Conservation (phyloP, 2,329 filamentous ascomycete species). For the Juglanconis sp. region DNA sequence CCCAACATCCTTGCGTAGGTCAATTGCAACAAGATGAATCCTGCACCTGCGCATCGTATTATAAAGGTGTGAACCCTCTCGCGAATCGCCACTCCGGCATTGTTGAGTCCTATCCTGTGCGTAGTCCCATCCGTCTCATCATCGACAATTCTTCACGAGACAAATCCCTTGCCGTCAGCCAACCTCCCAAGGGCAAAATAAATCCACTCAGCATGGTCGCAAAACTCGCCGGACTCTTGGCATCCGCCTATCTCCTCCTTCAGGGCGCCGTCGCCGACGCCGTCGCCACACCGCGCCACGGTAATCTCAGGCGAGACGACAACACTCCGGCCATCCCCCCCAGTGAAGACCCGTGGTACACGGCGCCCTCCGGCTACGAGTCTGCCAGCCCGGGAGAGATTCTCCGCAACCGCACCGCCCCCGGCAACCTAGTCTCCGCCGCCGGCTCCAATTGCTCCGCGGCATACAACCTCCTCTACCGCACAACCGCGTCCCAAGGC, state of each 20-base stretch:
- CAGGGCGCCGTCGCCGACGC: neutral
- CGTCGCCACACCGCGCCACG: neutral
- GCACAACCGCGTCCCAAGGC: conserved; percentile 30
- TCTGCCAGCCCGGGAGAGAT: neutral
- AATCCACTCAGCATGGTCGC: neutral
- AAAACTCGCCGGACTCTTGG: neutral
- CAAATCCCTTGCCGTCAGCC: neutral
- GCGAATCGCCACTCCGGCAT: neutral
- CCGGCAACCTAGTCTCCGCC: neutral
- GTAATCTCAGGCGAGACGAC: neutral
- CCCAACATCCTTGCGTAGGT: neutral
- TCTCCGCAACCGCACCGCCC: conserved; percentile 11
- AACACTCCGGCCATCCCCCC: conserved; percentile 1
- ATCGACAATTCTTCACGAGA: neutral
- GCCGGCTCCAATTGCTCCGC: conserved; percentile 9
- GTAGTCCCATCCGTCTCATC: neutral
- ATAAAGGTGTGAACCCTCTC: neutral
- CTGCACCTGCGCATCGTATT: neutral
- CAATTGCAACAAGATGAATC: neutral
- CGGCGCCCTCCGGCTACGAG: conserved; percentile 2
- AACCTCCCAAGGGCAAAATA: neutral
- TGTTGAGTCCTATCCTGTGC: neutral
- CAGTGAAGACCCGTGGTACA: conserved; percentile 12
- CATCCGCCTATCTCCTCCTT: neutral
- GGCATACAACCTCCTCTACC: conserved; percentile 33